A percentile compares a stretch with the other conserved stretches of the same genome.
Conservation (phyloP, 1,139 yeast genomes). For the Lodderomyces beijingensis region DNA sequence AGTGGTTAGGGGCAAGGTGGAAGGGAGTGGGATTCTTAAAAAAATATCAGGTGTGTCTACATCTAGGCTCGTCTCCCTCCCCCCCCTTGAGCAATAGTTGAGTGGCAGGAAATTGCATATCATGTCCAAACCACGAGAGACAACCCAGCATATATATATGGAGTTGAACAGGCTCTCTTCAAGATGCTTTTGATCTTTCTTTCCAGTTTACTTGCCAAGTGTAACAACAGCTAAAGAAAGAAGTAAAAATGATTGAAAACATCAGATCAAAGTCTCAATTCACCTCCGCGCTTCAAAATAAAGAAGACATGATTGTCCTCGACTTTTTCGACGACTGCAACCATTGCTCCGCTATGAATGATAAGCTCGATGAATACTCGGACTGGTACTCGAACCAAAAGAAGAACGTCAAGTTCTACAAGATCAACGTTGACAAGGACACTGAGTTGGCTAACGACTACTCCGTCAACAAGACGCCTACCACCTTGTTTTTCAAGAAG, state of each 20-base stretch:
- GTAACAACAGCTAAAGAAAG: no score
- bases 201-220: no score
- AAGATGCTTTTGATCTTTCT: no score
- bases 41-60: no score
- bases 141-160: no score
- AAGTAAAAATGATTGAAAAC: conserved; percentile 13
- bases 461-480: conserved; percentile 63
- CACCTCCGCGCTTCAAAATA: conserved; percentile 10
- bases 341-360: conserved; percentile 13
- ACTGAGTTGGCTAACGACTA: conserved; percentile 18
- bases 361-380: conserved; percentile 11
- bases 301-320: conserved; percentile 12
- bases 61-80: no score
- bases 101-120: no score
- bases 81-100: no score
- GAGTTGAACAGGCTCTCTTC: no score
- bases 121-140: no score
- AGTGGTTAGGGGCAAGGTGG: no score
- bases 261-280: conserved; percentile 12
- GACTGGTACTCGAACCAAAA: conserved; percentile 9
- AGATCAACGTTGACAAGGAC: conserved; percentile 13
- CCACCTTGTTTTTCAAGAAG: conserved; percentile 55
- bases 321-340: conserved; percentile 14
- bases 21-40: no score
- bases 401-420: conserved; percentile 9